phyloP scores from a whole-genome alignment of 129 eudicot genomes.

The Gnaphalium uliginosum region DNA sequence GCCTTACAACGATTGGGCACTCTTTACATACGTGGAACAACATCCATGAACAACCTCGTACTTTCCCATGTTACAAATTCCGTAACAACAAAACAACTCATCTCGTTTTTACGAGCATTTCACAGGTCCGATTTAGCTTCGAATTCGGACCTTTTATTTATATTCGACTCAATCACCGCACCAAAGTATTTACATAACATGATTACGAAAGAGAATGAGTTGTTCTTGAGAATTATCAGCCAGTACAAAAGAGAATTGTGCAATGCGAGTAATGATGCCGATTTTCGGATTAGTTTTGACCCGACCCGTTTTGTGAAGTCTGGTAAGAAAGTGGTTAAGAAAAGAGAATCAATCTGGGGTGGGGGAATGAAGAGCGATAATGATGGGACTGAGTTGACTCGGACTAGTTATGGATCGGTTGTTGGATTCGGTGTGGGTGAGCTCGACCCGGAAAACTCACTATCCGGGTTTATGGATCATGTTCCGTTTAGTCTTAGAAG shows the following conservation, averaged over 20 bases:
- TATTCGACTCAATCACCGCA: slow-evolving; percentile 44
- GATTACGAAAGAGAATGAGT: slow-evolving; percentile 51
- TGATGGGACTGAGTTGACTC: slow-evolving; percentile 47
- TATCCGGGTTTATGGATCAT: slow-evolving; percentile 68
- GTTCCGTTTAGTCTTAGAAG: slow-evolving; percentile 65
- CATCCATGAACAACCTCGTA: slow-evolving; percentile 60
- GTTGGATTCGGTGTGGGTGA: slow-evolving; percentile 70
- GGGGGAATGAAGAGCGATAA: slow-evolving; percentile 35
- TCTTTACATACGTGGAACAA: slow-evolving; percentile 56
- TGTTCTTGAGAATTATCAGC: slow-evolving; percentile 45
- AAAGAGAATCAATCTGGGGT: slow-evolving; percentile 76
- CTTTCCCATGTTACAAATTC: slow-evolving; percentile 57
- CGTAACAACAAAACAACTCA: slow-evolving; percentile 36
- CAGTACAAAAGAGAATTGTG: slow-evolving; percentile 22
- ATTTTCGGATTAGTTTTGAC: slow-evolving; percentile 43
- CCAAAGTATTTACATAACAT: slow-evolving; percentile 20
- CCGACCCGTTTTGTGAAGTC: slow-evolving; percentile 49
- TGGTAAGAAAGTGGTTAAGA: slow-evolving; percentile 38
- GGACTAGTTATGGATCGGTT: slow-evolving; percentile 79
- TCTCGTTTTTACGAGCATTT: slow-evolving; percentile 44
- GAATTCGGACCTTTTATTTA: slow-evolving; percentile 57
- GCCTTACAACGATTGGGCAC: slow-evolving; percentile 85
- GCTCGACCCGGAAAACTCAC: slow-evolving; percentile 81
- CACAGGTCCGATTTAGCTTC: slow-evolving; percentile 46
- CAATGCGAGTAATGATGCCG: slow-evolving; percentile 8